Base-by-base conservation (phyloP, 2,329 filamentous ascomycete genomes). In the Monilinia polystroma region DNA sequence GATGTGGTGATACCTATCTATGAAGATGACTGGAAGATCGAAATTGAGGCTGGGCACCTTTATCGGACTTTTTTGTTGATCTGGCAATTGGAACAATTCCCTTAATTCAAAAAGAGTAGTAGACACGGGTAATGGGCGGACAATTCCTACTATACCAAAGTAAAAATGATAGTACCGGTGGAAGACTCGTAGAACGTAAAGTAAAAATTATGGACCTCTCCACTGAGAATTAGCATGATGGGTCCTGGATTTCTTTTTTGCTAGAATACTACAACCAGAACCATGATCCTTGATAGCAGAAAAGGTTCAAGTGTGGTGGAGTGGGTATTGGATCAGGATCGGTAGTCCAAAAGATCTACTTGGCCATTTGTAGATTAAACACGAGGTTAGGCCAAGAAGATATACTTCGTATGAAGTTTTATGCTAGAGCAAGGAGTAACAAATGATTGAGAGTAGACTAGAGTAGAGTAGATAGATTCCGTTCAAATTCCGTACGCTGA, bases 181-280 rank as follows among this genome's bases (percentile, higher is more conserved):
- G 58, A 51, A 38, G 43, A 41, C 5, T 41, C 32, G 54, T 57
- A 26, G 45, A 60, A 60, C 10, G 32, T 20, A 57, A 60, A 51
- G 45, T 38, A 45, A 49, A 45, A 62, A 62, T 62, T 62, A 62
- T 62, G 58, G 58, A 62, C 38, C 58, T 23, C 32, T 51, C 10
- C 55, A 41, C 55, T 45, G 43, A 29, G 41, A 45, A 59, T 47
- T 14, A 47, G 56, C 41, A 45, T 45, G 41, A 58, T 45, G 56
- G 41, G 56, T 32, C 41, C 18, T 26, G n/a, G 16, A 14, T 20
- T 56, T 26, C n/a, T 18, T n/a, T 18, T n/a, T 43, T 18, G 18
- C 23, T 55, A 38, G 14, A 18, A 56, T n/a, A n/a, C 29, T 23
- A 54, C 4, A 45, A 41, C 29, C 47, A 35, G 32, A 35, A 35